Base-by-base conservation (phyloP, 345 rosid genomes). In the Noccaea caerulescens region DNA sequence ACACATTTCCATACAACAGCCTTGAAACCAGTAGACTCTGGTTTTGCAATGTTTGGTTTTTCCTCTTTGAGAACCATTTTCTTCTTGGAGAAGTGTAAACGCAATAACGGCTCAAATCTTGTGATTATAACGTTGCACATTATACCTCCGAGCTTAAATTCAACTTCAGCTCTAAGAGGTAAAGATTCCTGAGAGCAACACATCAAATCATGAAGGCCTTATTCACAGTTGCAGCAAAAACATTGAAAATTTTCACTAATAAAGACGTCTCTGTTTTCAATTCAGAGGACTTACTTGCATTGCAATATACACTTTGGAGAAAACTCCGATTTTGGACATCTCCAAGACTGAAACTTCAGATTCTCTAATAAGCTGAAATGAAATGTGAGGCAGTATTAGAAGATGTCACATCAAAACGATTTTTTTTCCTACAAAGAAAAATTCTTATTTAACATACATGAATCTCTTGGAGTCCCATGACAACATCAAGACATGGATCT, bases 361-460 rank as follows among this genome's bases (percentile, higher is more conserved):
- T 80, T 91, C 97, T 81, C 90, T 91, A 62, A 88, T 68, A 76
- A 91, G 85, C 99, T 93, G 90, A 83, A 83, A 87, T 69, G 72
- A 70, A 79, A 79, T 53, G 69, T 39, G 61, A 72, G 56, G 20
- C 50, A 56, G 68, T 53, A 54, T 58, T 56, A 30, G 63, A 75
- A 59, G 30, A 61, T 68, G 54, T n/a, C 8, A 55, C 33, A 77
- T 68, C 43, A 52, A 58, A 68, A 65, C 61, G 13, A 11, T 57
- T 57, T 14, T 57, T 39, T 10, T 52, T 27, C 3, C 30, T 16
- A 16, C 18, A 16, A 60, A 38, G 41, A 53, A 61, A 34, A 32
- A 23, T 68, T 55, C 1, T 68, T 1, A 30, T 54, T 37, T 61
- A 18, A 58, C 76, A 57, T 93, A 93, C 99, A 86, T 91, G 93